Base-by-base conservation (phyloP, 495 filamentous ascomycete species). In the Tirmania nivea region DNA sequence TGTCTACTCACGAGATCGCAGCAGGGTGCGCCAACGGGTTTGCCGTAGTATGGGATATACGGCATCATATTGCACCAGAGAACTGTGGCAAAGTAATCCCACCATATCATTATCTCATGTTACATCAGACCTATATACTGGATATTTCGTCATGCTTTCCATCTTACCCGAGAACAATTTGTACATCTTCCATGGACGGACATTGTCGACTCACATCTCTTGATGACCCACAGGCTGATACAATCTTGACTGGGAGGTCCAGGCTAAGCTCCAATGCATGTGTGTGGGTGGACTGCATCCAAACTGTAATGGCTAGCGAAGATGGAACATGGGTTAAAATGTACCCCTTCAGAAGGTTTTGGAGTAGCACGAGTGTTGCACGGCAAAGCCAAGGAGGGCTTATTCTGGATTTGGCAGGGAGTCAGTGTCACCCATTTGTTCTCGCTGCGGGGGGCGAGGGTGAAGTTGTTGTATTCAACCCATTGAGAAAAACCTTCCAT, bases 21-120 rank as follows among this genome's bases (percentile, higher is more conserved):
- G 73, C 74, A 14, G 78, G 77, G 34, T 77, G 73, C 51, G 71
- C 78, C n/a, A 74, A 76, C 55, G 81, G 81, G 31, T 73, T 66
- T 54, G 68, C 82, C 12, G 75, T 72, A 3, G 64, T 78, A 50
- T 84, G 70, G 67, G 73, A 72, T 60, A 75, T 78, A 52, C 63
- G 37, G 0, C 59, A 57, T 56, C 16, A 61, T 63, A 34, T 61
- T 60, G 45, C 56, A 17, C 35, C 35, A 54, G 21, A 50, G 20
- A n/a, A 58, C 64, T 8, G 17, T 54, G 5, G 39, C 56, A 11
- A 63, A 65, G 9, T 60, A 67, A 8, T 54, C 61, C 9, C 78
- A 79, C 0, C 75, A 68, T 54, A 71, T 81, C 53, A 45, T 19
- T 77, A 76, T 61, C 64, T 68, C 14, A 69, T 66, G n/a, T 56